Evolutionary conservation across 2,329 filamentous ascomycete genomes (phyloP).

Genomic region (Venturiaceae sp.): DNA sequence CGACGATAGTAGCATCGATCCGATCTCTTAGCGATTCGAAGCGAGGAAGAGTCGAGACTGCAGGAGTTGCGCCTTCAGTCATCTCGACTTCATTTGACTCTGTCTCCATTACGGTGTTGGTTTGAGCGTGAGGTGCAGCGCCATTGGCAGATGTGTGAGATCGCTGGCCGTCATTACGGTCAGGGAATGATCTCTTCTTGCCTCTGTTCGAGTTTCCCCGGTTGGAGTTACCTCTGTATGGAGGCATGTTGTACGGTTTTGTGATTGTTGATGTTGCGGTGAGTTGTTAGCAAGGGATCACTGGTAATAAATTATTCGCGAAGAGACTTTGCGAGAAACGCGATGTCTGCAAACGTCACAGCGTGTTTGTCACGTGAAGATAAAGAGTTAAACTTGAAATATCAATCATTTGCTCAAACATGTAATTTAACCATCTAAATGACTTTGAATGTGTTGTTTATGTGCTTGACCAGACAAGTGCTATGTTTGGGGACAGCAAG

Average conservation of each 20-base stretch:
- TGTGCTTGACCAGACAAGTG: too few species aligned
- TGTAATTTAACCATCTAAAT: too few species aligned
- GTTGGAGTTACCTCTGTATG: neutral
- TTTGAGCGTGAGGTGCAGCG: neutral
- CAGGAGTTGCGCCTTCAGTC: neutral
- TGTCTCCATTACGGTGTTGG: neutral
- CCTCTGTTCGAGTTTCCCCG: neutral
- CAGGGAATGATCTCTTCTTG: neutral
- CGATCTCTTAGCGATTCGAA: neutral
- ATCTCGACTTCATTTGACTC: neutral
- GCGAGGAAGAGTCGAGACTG: neutral
- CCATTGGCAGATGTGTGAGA: neutral
- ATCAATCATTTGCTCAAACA: too few species aligned
- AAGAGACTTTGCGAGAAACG: neutral
- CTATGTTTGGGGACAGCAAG: too few species aligned
- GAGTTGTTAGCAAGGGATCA: neutral
- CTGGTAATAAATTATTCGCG: neutral
- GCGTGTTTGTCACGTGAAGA: too few species aligned
- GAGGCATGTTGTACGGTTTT: neutral
- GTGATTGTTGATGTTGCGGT: neutral
- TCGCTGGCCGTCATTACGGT: neutral
- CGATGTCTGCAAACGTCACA: neutral
- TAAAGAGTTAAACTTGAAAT: too few species aligned
- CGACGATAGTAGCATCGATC: neutral
- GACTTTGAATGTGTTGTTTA: too few species aligned